Evolutionary conservation across 2,329 filamentous ascomycete genomes (phyloP).

Genomic region (Calycina marina): DNA sequence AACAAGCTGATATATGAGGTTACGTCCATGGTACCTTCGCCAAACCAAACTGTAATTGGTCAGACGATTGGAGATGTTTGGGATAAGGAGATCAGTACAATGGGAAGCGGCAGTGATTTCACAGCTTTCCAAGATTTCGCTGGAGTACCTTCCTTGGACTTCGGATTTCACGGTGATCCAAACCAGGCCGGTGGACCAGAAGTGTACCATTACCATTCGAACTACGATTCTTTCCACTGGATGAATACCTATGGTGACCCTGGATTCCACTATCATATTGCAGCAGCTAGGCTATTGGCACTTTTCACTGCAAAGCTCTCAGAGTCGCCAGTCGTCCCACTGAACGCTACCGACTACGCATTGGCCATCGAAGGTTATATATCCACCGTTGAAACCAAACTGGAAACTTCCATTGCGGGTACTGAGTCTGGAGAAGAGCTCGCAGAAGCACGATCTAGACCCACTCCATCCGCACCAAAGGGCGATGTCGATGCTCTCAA

Average conservation of each 20-base stretch:
- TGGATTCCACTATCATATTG: conserved; percentile 42
- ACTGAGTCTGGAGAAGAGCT: conserved; percentile 14
- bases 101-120: conserved; percentile 54
- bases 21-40: conserved; percentile 31
- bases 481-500: conserved; percentile 15
- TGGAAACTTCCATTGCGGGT: conserved; percentile 13
- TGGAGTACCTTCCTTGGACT: conserved; percentile 36
- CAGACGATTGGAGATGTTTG: conserved; percentile 30
- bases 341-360: conserved; percentile 33
- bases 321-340: conserved; percentile 34
- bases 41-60: conserved; percentile 24
- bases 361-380: conserved; percentile 21
- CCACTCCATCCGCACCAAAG: conserved; percentile 7
- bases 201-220: conserved; percentile 66
- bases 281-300: conserved; percentile 39
- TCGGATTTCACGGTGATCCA: conserved; percentile 32
- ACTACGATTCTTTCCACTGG: conserved; percentile 77
- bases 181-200: conserved; percentile 27
- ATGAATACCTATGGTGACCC: conserved; percentile 67
- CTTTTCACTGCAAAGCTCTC: conserved; percentile 33
- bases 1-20: conserved; percentile 46
- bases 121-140: conserved; percentile 49
- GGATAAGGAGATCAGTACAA: conserved; percentile 37
- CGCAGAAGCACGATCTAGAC: conserved; percentile 18
- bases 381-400: conserved; percentile 17